Evolutionary conservation across 2,329 filamentous ascomycete genomes (phyloP).

Genomic region (Ophiognomonia clavigignenti-juglandacearum): DNA sequence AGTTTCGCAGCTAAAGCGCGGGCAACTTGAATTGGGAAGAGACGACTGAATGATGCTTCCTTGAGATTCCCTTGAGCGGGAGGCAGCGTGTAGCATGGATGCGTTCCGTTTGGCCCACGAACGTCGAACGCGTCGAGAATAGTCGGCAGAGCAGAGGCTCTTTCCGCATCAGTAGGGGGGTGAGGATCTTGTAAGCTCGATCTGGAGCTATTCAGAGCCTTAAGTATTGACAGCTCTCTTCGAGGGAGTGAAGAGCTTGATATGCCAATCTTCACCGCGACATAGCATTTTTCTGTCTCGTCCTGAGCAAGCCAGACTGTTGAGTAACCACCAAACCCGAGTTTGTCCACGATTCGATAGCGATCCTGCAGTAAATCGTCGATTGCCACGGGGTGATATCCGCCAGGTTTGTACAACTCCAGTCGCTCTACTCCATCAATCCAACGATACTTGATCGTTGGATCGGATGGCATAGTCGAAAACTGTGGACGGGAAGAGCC

Average conservation of each 20-base stretch:
- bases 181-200: not conserved
- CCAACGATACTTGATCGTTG: not conserved
- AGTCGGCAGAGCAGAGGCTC: not conserved
- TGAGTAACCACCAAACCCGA: not conserved
- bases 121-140: not conserved
- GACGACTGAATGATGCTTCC: conserved; percentile 22
- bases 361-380: not conserved
- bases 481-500: not conserved
- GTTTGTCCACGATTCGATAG: conserved; percentile 1
- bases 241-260: not conserved
- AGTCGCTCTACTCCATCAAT: not conserved
- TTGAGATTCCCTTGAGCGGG: conserved; percentile 24
- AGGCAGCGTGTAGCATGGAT: not conserved
- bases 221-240: not conserved
- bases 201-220: not conserved
- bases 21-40: conserved; percentile 22
- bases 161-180: not conserved
- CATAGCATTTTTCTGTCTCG: conserved; percentile 16
- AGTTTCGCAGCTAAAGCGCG: conserved; percentile 26
- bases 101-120: not conserved
- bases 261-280: conserved; percentile 10
- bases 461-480: not conserved
- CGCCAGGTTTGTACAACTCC: not conserved
- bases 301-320: conserved; percentile 5
- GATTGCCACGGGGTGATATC: not conserved